Conservation (phyloP, 768 basidiomycete species). For the Macrolepiota dolichaula region DNA sequence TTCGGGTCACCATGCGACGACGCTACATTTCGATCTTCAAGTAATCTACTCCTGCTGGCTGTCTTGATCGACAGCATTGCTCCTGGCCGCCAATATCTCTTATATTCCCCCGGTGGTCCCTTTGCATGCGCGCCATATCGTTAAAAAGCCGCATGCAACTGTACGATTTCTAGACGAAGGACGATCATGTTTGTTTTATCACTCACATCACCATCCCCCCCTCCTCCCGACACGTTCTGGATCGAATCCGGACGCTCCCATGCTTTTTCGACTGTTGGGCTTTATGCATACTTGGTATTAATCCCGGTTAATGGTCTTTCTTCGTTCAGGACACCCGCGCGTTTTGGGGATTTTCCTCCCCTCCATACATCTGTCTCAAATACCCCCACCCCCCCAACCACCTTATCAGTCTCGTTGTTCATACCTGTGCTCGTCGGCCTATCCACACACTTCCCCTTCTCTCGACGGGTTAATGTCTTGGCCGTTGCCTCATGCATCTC, state of each 20-base stretch:
- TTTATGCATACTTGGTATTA: conserved; percentile 8
- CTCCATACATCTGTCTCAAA: background rate
- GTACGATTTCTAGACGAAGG: conserved; percentile 11
- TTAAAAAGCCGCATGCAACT: conserved; percentile 5
- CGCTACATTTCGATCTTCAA: conserved; percentile 7
- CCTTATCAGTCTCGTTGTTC: background rate
- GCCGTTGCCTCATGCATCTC: background rate
- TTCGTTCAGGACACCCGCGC: conserved; percentile 13
- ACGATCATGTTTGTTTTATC: conserved; percentile 11
- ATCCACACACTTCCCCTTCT: background rate
- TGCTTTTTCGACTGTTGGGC: conserved; percentile 10
- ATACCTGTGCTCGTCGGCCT: background rate
- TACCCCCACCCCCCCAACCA: background rate
- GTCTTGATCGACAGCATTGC: background rate
- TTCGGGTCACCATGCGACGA: background rate
- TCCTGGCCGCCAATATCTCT: conserved; percentile 1
- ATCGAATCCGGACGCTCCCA: conserved; percentile 10
- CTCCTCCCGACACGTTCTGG: conserved; percentile 2
- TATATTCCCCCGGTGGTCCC: background rate
- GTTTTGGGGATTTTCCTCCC: background rate
- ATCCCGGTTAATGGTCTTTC: conserved; percentile 9
- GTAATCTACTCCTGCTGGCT: conserved; percentile 4
- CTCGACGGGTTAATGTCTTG: conserved; percentile 1
- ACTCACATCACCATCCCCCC: background rate
- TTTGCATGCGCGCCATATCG: conserved; percentile 1